phyloP scores from a whole-genome alignment of 2,329 filamentous ascomycete species.

The Epichloe brachyelytri region DNA sequence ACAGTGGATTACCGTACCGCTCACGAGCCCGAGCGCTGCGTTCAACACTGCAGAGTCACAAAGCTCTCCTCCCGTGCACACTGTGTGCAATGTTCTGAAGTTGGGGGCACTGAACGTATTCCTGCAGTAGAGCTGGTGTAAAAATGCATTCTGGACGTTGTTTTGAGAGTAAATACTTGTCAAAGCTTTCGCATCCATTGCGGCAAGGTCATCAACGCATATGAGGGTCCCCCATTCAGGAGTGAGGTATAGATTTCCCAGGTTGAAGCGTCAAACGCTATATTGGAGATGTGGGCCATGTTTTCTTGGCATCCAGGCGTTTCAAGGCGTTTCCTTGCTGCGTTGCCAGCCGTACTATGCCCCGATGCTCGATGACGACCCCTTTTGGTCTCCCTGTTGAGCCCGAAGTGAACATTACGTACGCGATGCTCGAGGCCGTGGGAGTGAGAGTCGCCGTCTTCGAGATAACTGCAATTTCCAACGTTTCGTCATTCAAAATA shows the following conservation, averaged over 20 bases:
- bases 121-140: not conserved
- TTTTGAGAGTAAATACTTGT: not conserved
- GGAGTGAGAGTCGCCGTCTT: not conserved
- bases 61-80: not conserved
- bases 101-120: not conserved
- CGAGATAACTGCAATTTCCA: not conserved
- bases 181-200: constrained; percentile 1
- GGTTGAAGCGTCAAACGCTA: constrained; percentile 7
- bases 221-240: constrained; percentile 7
- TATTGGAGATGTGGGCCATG: constrained; percentile 5
- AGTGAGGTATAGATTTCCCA: constrained; percentile 7
- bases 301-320: not conserved
- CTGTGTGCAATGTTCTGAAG: not conserved
- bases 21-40: not conserved
- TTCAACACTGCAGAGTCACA: constrained; percentile 3
- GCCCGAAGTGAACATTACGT: constrained; percentile 13
- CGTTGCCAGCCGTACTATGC: constrained; percentile 2
- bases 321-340: not conserved
- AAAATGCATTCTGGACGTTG: not conserved
- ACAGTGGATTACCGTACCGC: constrained; percentile 4
- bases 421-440: constrained; percentile 4
- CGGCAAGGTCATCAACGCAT: constrained; percentile 6
- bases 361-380: constrained; percentile 11
- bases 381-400: constrained; percentile 14
- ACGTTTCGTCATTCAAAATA: constrained; percentile 1